These are phyloP conservation scores for Lachnellula arida DNA, from an alignment of 2,329 filamentous ascomycete genomes.

Conservation along the genomic window DNA sequence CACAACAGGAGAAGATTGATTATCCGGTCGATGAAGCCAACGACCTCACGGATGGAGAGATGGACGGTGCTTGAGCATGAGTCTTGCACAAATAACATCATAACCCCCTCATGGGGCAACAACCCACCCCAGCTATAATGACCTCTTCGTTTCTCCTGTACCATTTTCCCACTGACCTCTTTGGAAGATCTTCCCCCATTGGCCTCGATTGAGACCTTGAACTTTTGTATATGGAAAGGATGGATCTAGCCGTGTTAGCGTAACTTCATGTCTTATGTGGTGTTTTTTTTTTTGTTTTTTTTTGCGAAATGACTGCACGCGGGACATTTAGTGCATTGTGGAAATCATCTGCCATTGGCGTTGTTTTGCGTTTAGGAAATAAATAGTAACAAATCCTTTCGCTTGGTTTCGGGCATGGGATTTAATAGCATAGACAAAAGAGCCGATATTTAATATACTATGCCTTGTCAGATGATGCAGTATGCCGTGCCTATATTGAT, in stretches of 20 bases:
- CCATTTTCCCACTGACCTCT: conserved; percentile 23
- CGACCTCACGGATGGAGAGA: conserved; percentile 37
- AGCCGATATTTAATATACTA: too few species aligned
- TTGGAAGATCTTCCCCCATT: conserved; percentile 22
- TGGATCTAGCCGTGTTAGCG: conserved; percentile 22
- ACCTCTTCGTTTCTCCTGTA: conserved; percentile 31
- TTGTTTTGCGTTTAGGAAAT: conserved; percentile 22
- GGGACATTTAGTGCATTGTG: conserved; percentile 26
- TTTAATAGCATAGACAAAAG: too few species aligned
- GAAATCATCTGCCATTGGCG: conserved; percentile 22
- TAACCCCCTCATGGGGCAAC: not conserved
- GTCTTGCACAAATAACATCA: not conserved
- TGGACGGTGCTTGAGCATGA: conserved; percentile 26
- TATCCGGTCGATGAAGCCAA: conserved; percentile 44
- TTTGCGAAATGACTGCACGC: conserved; percentile 17
- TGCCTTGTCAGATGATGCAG: too few species aligned
- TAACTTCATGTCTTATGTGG: conserved; percentile 22
- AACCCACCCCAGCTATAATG: conserved; percentile 9
- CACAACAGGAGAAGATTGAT: conserved; percentile 84
- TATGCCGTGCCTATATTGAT: too few species aligned
- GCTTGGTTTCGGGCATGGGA: too few species aligned
- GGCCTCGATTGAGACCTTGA: conserved; percentile 15
- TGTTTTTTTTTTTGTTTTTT: conserved; percentile 5
- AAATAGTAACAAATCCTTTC: not conserved
- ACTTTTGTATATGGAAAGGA: conserved; percentile 29